phyloP scores from a whole-genome alignment of 768 basidiomycete species.

The Hydnomerulius pinastri region DNA sequence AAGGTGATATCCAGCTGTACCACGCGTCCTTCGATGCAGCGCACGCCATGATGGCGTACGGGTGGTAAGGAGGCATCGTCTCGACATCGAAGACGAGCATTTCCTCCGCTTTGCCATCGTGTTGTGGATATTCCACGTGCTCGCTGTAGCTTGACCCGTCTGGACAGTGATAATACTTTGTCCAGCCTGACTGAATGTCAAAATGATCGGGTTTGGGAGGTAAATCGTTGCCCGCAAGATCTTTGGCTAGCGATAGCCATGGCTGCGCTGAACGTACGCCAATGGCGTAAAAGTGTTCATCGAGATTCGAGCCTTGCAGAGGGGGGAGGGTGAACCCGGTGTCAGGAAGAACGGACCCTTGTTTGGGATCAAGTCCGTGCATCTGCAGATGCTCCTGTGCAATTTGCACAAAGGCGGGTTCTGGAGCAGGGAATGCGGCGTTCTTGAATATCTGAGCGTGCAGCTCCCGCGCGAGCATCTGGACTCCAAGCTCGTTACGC shows the following conservation, averaged over 20 bases:
- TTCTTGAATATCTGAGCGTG: slow-evolving; percentile 84
- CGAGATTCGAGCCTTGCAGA: slow-evolving; percentile 77
- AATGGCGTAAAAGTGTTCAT: slow-evolving; percentile 87
- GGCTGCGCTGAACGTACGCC: slow-evolving; percentile 72
- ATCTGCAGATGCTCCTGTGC: slow-evolving; percentile 77
- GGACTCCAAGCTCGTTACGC: slow-evolving; percentile 90
- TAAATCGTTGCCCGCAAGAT: slow-evolving; percentile 51
- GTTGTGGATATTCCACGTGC: slow-evolving; percentile 65
- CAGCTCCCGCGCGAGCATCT: slow-evolving; percentile 80
- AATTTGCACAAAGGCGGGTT: slow-evolving; percentile 65
- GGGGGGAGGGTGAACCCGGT: slow-evolving; percentile 80
- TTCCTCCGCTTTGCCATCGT: slow-evolving; percentile 63
- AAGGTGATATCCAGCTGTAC: slow-evolving; percentile 97
- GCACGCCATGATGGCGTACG: slow-evolving; percentile 85
- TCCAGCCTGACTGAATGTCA: slow-evolving; percentile 78
- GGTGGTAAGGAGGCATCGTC: slow-evolving; percentile 81
- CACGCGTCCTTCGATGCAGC: slow-evolving; percentile 83
- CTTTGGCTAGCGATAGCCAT: slow-evolving; percentile 69
- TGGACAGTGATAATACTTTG: slow-evolving; percentile 67
- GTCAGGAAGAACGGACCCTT: slow-evolving; percentile 80
- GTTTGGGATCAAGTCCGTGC: slow-evolving; percentile 79
- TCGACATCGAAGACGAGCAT: slow-evolving; percentile 93
- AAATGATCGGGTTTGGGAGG: slow-evolving; percentile 64
- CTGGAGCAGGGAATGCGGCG: slow-evolving; percentile 61
- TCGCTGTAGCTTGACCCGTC: slow-evolving; percentile 83